phyloP scores from a whole-genome alignment of 2,329 filamentous ascomycete genomes.

The Graphium sp. region DNA sequence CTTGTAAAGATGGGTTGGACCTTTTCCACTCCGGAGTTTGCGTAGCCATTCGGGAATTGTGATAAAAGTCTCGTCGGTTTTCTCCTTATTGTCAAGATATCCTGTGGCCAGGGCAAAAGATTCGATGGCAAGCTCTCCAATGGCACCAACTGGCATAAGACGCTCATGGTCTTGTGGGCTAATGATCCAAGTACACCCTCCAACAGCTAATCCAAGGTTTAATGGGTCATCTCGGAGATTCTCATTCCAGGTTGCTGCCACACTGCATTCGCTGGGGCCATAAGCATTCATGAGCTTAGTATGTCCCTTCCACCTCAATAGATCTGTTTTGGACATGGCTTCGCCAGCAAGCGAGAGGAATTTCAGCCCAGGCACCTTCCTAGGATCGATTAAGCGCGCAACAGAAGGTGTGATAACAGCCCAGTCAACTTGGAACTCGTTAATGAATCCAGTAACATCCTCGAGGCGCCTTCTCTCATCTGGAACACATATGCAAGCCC shows the following conservation, averaged over 20 bases:
- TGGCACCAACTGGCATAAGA: conserved; percentile 6
- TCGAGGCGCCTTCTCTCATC: conserved; percentile 35
- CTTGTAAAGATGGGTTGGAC: conserved; percentile 16
- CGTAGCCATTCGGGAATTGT: conserved; percentile 19
- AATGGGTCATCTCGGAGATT: too few species aligned
- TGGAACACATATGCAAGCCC: conserved; percentile 33
- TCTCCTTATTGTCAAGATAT: conserved; percentile 22
- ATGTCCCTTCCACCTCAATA: not conserved
- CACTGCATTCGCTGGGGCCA: conserved; percentile 27
- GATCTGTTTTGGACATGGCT: conserved; percentile 24
- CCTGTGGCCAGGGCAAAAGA: conserved; percentile 28
- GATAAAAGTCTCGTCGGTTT: conserved; percentile 15
- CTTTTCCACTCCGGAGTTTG: conserved; percentile 14
- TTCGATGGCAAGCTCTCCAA: conserved; percentile 13
- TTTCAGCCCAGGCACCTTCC: conserved; percentile 4
- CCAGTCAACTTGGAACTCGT: conserved; percentile 7
- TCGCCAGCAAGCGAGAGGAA: conserved; percentile 3
- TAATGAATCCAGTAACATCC: conserved; percentile 23
- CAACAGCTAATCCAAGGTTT: conserved; percentile 3
- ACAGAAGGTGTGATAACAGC: conserved; percentile 4
- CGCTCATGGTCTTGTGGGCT: conserved; percentile 2
- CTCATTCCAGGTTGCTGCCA: conserved; percentile 34
- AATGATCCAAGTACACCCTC: conserved; percentile 4
- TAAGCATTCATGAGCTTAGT: conserved; percentile 29
- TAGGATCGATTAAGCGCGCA: conserved; percentile 3